These are phyloP conservation scores for Lachnellula occidentalis DNA, from an alignment of 2,329 filamentous ascomycete species.

Conservation along the genomic window DNA sequence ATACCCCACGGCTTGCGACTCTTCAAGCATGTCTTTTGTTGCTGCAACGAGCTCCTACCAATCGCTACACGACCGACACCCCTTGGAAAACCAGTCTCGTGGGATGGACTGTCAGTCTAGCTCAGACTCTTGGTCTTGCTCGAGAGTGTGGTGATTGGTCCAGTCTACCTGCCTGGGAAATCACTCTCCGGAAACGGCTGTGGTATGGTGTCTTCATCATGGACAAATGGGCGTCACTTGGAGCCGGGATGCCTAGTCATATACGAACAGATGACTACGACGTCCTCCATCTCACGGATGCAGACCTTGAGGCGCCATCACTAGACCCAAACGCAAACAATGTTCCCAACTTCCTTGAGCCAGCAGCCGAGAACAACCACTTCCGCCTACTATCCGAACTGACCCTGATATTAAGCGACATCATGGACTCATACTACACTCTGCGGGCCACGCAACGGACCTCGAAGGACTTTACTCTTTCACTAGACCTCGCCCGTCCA, in stretches of 20 bases:
- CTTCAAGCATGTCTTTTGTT: conserved; percentile 32
- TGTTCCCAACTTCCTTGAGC: conserved; percentile 19
- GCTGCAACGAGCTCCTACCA: conserved; percentile 31
- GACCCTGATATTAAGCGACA: conserved; percentile 31
- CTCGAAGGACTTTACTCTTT: conserved; percentile 26
- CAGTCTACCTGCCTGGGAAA: conserved; percentile 30
- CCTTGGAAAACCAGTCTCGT: conserved; percentile 32
- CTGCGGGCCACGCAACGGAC: conserved; percentile 28
- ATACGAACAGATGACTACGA: conserved; percentile 29
- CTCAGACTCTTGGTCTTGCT: conserved; percentile 30
- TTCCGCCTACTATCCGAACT: conserved; percentile 28
- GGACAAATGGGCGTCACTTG: conserved; percentile 33
- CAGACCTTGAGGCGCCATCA: conserved; percentile 23
- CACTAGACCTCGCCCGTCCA: conserved; percentile 27
- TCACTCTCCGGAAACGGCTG: conserved; percentile 28
- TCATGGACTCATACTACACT: conserved; percentile 30
- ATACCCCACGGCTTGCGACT: conserved; percentile 31
- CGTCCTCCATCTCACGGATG: conserved; percentile 24
- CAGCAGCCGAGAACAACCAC: conserved; percentile 24
- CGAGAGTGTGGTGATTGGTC: conserved; percentile 30
- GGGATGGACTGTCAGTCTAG: conserved; percentile 31
- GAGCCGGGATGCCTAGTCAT: conserved; percentile 32
- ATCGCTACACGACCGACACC: conserved; percentile 31
- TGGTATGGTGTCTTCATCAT: conserved; percentile 32
- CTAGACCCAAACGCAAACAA: conserved; percentile 14